phyloP scores from a whole-genome alignment of 2,329 filamentous ascomycete species.

The Phyllachora maydis region DNA sequence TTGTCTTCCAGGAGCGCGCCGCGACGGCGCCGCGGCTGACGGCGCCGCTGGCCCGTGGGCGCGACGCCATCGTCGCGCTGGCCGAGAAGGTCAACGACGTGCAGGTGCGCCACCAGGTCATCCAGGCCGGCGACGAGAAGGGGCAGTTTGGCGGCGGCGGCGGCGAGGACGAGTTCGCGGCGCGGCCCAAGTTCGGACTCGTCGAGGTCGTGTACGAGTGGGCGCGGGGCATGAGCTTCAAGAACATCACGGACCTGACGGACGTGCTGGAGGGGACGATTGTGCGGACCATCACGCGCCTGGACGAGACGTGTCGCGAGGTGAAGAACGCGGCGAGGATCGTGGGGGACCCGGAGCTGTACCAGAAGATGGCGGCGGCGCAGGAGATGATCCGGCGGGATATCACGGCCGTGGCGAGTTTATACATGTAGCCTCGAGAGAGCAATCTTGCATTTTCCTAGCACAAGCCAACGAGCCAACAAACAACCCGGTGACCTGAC shows the following conservation, averaged over 20 bases:
- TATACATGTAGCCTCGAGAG: too few relatives aligned
- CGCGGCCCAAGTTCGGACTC: slow-evolving; percentile 70
- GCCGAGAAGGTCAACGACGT: slow-evolving; percentile 83
- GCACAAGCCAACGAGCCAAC: too few relatives aligned
- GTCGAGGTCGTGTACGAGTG: slow-evolving; percentile 98
- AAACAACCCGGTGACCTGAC: too few relatives aligned
- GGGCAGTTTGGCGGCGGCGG: too few relatives aligned
- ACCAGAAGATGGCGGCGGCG: slow-evolving; percentile 90
- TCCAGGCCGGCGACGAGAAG: slow-evolving; percentile 73
- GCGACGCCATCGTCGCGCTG: slow-evolving; percentile 71
- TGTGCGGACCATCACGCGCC: slow-evolving; percentile 76
- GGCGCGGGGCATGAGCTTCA: slow-evolving; percentile 95
- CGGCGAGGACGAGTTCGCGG: slow-evolving; percentile 85
- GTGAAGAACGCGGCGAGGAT: slow-evolving; percentile 94
- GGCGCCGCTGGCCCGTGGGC: slow-evolving; percentile 60
- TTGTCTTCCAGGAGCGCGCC: slow-evolving; percentile 97
- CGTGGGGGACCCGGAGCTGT: slow-evolving; percentile 82
- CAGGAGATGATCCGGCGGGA: slow-evolving; percentile 97
- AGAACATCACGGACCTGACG: slow-evolving; percentile 87
- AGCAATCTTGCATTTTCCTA: too few relatives aligned
- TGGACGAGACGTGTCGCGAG: slow-evolving; percentile 92
- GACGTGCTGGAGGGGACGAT: slow-evolving; percentile 96
- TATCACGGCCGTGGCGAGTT: slow-evolving; percentile 71
- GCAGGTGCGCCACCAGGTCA: slow-evolving; percentile 81
- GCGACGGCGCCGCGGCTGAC: slow-evolving; percentile 63